Evolutionary conservation across 169 alveolate species (phyloP).

Genomic region (Perkinsus chesapeaki): DNA sequence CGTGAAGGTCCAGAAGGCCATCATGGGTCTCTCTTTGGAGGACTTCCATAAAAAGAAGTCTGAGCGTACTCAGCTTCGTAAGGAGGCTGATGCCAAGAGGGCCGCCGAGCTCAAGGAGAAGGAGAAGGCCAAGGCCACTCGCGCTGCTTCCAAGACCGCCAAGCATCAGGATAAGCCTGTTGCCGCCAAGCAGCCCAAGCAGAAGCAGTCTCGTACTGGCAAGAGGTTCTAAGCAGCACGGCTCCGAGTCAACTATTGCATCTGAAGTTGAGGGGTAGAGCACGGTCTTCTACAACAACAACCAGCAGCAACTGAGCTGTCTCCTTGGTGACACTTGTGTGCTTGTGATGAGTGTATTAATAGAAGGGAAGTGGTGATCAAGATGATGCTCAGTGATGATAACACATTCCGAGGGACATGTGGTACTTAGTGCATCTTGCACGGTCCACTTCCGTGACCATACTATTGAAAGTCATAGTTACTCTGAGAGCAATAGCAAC

Average conservation of each 20-base stretch:
- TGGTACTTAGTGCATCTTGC: neutral
- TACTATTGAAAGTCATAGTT: neutral
- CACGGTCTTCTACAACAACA: neutral
- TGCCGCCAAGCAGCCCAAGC: neutral
- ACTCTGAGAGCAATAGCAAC: slow-evolving; percentile 4
- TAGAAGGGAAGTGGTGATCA: neutral
- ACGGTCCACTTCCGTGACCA: neutral
- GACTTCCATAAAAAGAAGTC: slow-evolving; percentile 66
- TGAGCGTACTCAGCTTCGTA: slow-evolving; percentile 20
- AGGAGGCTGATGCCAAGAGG: slow-evolving; percentile 16
- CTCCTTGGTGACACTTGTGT: neutral
- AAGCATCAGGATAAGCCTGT: slow-evolving; percentile 17
- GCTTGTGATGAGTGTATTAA: neutral
- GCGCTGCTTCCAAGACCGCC: slow-evolving; percentile 31
- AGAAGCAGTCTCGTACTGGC: neutral
- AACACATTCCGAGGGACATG: neutral
- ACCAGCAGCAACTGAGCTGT: neutral
- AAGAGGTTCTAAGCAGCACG: neutral
- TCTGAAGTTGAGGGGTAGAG: too few species aligned
- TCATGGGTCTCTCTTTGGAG: slow-evolving; percentile 90
- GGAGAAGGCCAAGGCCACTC: slow-evolving; percentile 25
- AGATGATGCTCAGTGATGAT: neutral
- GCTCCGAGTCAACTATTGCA: neutral
- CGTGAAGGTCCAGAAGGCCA: slow-evolving; percentile 87
- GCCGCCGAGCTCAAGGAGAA: slow-evolving; percentile 17